Conservation (phyloP, 1,284 basidiomycete species). For the Ceratorhiza oryzae-sativae region DNA sequence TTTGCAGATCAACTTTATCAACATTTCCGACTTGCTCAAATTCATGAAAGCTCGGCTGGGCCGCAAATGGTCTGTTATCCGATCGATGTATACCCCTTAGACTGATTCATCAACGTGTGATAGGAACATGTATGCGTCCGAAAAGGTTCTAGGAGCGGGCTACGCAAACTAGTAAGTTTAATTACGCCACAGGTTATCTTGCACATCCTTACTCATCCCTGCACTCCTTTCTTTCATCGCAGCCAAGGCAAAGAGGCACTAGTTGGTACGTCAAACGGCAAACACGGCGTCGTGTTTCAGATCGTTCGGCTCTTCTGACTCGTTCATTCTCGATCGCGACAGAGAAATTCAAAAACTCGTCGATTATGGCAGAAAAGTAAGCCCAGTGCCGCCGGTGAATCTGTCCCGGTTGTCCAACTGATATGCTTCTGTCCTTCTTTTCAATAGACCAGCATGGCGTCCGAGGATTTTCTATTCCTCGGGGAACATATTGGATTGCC, state of each 20-base stretch:
- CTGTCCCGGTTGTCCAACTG: constrained; percentile 63
- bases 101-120: neutral
- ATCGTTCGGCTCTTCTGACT: constrained; percentile 35
- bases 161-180: constrained; percentile 85
- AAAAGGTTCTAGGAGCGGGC: constrained; percentile 85
- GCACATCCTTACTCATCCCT: neutral
- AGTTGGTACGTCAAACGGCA: constrained; percentile 56
- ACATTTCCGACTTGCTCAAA: constrained; percentile 68
- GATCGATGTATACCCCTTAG: neutral
- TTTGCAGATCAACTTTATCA: constrained; percentile 75
- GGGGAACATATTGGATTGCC: constrained; percentile 75
- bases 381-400: neutral
- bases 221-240: neutral
- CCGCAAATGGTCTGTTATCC: constrained; percentile 68
- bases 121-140: constrained; percentile 87
- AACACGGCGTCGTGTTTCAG: neutral
- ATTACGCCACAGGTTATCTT: neutral
- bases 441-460: constrained; percentile 60
- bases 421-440: constrained; percentile 57
- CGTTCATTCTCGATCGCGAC: constrained; percentile 43
- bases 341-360: constrained; percentile 83
- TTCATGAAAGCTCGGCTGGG: constrained; percentile 78
- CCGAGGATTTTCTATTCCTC: constrained; percentile 84
- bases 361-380: constrained; percentile 46
- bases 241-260: constrained; percentile 82